Evolutionary conservation across 2,329 filamentous ascomycete genomes (phyloP).

Genomic region (Hymenoscyphus albidus): DNA sequence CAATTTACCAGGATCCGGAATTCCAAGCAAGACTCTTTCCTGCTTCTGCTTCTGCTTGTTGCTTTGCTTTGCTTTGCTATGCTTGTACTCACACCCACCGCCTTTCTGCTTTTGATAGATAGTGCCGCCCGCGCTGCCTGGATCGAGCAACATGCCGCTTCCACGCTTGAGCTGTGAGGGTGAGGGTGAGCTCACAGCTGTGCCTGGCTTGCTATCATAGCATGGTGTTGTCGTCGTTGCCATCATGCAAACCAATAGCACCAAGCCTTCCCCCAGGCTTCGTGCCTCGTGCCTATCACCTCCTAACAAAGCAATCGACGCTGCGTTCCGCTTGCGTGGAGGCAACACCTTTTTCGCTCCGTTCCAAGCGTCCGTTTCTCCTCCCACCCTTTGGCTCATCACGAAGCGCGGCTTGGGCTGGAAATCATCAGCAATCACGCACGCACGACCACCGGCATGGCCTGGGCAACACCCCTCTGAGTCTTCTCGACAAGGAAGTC

Average conservation of each 20-base stretch:
- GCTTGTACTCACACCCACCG: not conserved
- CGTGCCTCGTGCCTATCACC: not conserved
- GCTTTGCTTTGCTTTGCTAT: slow-evolving; percentile 1
- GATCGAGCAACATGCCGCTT: not conserved
- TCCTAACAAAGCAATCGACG: not conserved
- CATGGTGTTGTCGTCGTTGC: slow-evolving; percentile 1
- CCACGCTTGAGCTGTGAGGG: not conserved
- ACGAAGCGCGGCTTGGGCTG: not conserved
- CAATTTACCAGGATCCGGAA: not conserved
- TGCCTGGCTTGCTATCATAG: not conserved
- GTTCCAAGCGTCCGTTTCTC: not conserved
- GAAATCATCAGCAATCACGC: slow-evolving; percentile 4
- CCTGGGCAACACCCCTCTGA: not conserved
- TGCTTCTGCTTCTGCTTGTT: not conserved
- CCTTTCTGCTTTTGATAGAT: slow-evolving; percentile 1
- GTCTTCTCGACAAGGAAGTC: slow-evolving; percentile 6
- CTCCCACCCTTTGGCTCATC: not conserved
- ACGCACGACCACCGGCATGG: not conserved
- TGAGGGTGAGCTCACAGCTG: not conserved
- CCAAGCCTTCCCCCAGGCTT: not conserved
- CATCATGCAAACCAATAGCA: slow-evolving; percentile 2
- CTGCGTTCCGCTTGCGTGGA: slow-evolving; percentile 1
- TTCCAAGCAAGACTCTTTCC: not conserved
- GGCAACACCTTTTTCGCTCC: not conserved
- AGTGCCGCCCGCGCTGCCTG: not conserved